Base-by-base conservation (phyloP, 2,329 filamentous ascomycete genomes). In the Xylariaceae sp. region DNA sequence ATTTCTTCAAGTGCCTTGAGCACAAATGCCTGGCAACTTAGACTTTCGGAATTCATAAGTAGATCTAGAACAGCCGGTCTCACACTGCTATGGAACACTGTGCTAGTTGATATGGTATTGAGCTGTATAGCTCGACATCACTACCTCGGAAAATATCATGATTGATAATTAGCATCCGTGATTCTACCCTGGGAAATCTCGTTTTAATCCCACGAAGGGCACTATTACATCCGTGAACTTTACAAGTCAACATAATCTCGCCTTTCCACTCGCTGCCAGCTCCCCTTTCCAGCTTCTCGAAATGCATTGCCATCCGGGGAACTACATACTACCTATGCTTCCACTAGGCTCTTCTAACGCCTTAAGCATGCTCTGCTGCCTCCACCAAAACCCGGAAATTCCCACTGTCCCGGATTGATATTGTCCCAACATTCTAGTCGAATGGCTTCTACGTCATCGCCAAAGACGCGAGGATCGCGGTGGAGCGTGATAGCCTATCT, bases 371-470 rank as follows among this genome's bases (percentile, higher is more conserved):
- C 46, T 18, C 50, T 21, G 20, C 43, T 52, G 1, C 55, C 55
- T 7, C 50, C 50, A n/a, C 55, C 50, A 29, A 54, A 57, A 2
- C 50, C 50, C 37, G 54, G 23, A 26, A 54, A 57, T 18, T 53
- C 43, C 42, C 46, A 57, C 20, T 53, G 50, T 2, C 26, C 42
- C 6, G 55, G 55, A 42, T 26, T 54, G 19, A 54, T 53, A 14
- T 18, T 44, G n/a, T 51, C 45, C 55, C 55, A 57, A 18, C 50
- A 50, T 12, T 53, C 47, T 6, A 50, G 55, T 37, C 55, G 21
- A 29, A 57, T 54, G 6, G 10, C 23, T 29, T 54, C 46, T 2
- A 50, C 40, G 19, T 57, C 40, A 7, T 42, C 43, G 10, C 50
- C 45, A 5, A 44, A 49, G 16, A 48, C 45, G 6, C 16, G 29